phyloP scores from a whole-genome alignment of 2,329 filamentous ascomycete genomes.

The Penicillium crustosum region DNA sequence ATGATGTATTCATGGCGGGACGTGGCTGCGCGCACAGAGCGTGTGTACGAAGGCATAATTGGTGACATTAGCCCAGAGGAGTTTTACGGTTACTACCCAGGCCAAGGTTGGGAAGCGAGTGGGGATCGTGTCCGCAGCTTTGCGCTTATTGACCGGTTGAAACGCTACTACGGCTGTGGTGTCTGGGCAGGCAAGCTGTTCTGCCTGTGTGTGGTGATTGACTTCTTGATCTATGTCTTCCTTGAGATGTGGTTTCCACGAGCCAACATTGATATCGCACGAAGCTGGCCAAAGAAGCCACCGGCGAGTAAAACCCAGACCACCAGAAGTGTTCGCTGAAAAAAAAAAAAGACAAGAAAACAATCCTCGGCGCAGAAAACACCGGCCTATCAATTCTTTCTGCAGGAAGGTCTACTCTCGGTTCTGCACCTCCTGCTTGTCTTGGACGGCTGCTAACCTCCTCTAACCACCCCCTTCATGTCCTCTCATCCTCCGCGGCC shows the following conservation, averaged over 20 bases:
- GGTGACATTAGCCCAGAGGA: conserved; percentile 82
- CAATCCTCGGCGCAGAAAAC: background rate
- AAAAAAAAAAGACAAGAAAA: background rate
- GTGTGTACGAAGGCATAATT: conserved; percentile 91
- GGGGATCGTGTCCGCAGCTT: conserved; percentile 77
- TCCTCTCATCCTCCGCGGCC: background rate
- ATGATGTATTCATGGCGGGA: conserved; percentile 99
- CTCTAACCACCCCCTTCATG: background rate
- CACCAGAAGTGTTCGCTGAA: background rate
- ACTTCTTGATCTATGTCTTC: conserved; percentile 86
- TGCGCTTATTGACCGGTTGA: conserved; percentile 88
- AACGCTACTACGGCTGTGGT: conserved; percentile 95
- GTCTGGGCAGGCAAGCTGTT: conserved; percentile 99
- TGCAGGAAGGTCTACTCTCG: background rate
- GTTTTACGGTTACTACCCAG: conserved; percentile 79
- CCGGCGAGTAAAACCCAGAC: conserved; percentile 13
- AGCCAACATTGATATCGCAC: conserved; percentile 81
- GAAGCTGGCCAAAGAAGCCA: conserved; percentile 83
- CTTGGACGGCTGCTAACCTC: background rate
- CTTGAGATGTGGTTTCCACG: conserved; percentile 85
- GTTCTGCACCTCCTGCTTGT: background rate
- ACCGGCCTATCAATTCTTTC: conserved; percentile 10
- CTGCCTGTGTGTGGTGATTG: conserved; percentile 88
- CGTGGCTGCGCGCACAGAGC: conserved; percentile 87
- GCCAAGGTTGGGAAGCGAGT: conserved; percentile 67